Evolutionary conservation across 495 filamentous ascomycete species (phyloP), one percentile per base, ranked within the genome.

Genomic region (Podospora tetraspora): DNA sequence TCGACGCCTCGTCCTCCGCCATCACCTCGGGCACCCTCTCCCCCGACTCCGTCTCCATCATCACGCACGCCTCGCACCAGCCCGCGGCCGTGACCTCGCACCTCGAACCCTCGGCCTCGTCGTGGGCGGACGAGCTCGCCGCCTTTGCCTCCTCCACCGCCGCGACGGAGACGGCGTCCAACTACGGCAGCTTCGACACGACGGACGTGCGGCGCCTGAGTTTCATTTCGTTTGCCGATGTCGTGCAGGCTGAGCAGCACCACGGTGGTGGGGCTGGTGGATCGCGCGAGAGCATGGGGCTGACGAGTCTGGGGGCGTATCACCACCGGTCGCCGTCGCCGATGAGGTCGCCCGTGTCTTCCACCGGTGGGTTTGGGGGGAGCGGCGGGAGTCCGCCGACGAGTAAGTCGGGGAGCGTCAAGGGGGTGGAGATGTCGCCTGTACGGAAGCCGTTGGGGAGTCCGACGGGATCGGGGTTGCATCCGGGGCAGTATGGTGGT

Each of bases 161-260:
- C 13, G 13, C 34, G 65, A 80, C 87, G 59, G 86, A 89, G 68
- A 80, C 79, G 13, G 86, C 84, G 2, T 88, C 87, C 25, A 92
- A 89, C 72, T 91, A 92, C 75, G 90, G 88, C 56, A 86, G 85
- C 62, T 80, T 92, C 62, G 92, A 94, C 75, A 85, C 84, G 16
- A 84, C 85, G 37, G 93, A 96, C 77, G 85, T 92, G n/a, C 86
- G 92, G 25, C 86, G 93, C 13, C 80, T 97, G 62, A 92, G 88
- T 77, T 97, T 97, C 80, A 96, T 97, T 76, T 94, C 91, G 19
- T 97, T 97, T 75, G 92, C 94, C 30, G 93, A 97, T 73, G 91
- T 97, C 12, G 92, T 97, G n/a, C 92, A 95, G 75, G 86, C 90
- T 25, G 93, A 97, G 75, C 93, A 96, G 73, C 81, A 83, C 22